These are phyloP conservation scores for Cladophialophora immunda DNA, from an alignment of 2,329 filamentous ascomycete genomes.

Conservation along the genomic window DNA sequence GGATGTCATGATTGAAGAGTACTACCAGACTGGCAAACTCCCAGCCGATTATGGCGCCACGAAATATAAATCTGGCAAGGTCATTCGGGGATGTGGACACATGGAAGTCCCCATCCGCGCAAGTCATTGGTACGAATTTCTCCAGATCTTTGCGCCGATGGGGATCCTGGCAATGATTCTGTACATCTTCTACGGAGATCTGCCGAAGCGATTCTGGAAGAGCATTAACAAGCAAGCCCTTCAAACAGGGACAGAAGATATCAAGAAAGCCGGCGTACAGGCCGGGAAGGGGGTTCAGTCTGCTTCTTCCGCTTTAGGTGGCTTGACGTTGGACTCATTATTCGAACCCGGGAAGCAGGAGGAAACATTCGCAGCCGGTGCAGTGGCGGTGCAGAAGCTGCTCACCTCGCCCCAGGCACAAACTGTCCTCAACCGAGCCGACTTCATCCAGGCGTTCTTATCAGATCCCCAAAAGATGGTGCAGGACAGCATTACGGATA, in stretches of 20 bases:
- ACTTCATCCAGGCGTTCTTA: constrained; percentile 38
- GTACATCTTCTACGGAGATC: constrained; percentile 45
- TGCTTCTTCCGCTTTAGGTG: constrained; percentile 23
- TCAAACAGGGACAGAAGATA: constrained; percentile 34
- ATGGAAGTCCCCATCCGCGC: constrained; percentile 46
- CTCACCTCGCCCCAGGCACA: constrained; percentile 36
- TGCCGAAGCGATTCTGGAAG: constrained; percentile 43
- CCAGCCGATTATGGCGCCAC: constrained; percentile 69
- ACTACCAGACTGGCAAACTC: constrained; percentile 74
- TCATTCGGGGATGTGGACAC: constrained; percentile 42
- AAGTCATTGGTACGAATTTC: constrained; percentile 46
- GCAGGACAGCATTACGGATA: constrained; percentile 33
- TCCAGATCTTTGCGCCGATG: constrained; percentile 47
- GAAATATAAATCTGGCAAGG: constrained; percentile 53
- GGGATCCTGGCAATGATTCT: constrained; percentile 45
- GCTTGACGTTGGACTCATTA: constrained; percentile 37
- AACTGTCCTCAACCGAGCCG: constrained; percentile 36
- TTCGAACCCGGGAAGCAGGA: constrained; percentile 39
- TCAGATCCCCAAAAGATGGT: constrained; percentile 39
- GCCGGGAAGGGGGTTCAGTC: constrained; percentile 31
- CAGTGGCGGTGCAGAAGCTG: constrained; percentile 33
- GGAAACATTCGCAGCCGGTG: constrained; percentile 37
- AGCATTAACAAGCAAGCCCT: constrained; percentile 40
- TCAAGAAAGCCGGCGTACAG: constrained; percentile 31
- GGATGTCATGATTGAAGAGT: constrained; percentile 82